Conservation (phyloP, 2,329 filamentous ascomycete genomes). For the Arthrinium phaeospermum region DNA sequence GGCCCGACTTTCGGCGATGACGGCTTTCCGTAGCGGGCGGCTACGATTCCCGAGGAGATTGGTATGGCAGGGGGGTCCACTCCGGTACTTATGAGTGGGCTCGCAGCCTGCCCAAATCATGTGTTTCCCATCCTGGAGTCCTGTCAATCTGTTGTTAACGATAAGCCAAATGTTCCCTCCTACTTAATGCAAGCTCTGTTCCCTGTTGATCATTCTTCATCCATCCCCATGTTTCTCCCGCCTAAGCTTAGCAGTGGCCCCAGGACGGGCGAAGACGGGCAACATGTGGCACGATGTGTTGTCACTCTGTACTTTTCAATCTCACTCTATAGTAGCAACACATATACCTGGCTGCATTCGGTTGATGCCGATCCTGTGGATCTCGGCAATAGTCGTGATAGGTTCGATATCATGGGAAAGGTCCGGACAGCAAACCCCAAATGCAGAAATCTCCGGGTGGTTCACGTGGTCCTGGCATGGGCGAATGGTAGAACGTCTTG, state of each 20-base stretch:
- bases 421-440: background rate
- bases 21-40: background rate
- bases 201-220: no score
- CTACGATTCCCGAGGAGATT: constrained; percentile 6
- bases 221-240: background rate
- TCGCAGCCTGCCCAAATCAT: background rate
- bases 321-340: background rate
- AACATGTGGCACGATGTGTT: background rate
- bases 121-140: background rate
- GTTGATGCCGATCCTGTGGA: background rate
- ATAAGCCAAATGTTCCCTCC: background rate
- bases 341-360: background rate
- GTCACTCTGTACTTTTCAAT: background rate
- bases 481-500: background rate
- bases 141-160: background rate
- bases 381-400: background rate
- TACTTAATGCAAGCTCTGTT: no score
- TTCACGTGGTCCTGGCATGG: background rate
- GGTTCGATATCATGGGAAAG: background rate
- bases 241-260: background rate
- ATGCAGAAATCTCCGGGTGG: background rate
- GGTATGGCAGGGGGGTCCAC: background rate
- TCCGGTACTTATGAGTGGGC: background rate
- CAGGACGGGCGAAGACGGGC: background rate
- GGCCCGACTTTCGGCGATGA: background rate